phyloP scores from a whole-genome alignment of 495 filamentous ascomycete genomes.

The Wilcoxina mikolae region DNA sequence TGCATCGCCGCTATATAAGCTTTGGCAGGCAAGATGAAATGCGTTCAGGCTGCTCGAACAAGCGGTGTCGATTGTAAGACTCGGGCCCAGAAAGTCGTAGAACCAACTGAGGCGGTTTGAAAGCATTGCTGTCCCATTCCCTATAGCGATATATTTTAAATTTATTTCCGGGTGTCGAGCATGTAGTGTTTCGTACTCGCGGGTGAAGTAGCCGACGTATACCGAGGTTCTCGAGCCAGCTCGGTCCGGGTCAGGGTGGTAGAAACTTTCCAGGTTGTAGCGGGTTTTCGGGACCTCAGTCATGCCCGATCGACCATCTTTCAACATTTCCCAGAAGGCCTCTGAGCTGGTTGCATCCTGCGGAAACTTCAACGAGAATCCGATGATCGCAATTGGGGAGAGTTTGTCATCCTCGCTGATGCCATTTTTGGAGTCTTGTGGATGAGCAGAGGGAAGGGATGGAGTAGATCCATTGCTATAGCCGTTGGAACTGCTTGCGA shows the following conservation, averaged over 20 bases:
- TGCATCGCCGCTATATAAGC: neutral
- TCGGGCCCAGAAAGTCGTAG: constrained; percentile 10
- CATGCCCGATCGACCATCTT: constrained; percentile 19
- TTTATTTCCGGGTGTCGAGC: constrained; percentile 24
- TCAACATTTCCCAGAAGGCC: constrained; percentile 42
- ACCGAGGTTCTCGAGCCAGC: constrained; percentile 31
- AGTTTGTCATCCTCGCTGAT: neutral
- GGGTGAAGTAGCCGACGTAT: constrained; percentile 34
- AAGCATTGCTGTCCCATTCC: constrained; percentile 38
- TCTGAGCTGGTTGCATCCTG: constrained; percentile 40
- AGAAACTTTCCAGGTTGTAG: constrained; percentile 36
- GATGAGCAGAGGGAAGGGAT: neutral
- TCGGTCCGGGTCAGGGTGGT: constrained; percentile 29
- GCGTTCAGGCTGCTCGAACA: constrained; percentile 32
- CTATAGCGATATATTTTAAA: constrained; percentile 25
- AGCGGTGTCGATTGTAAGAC: constrained; percentile 14
- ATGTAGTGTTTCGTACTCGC: constrained; percentile 32
- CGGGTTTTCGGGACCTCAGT: constrained; percentile 27
- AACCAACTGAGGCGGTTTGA: constrained; percentile 35
- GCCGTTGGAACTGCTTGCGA: no score
- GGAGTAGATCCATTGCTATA: neutral
- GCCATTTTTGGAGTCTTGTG: neutral
- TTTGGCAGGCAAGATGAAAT: constrained; percentile 30
- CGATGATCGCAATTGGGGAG: constrained; percentile 43
- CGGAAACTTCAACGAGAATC: constrained; percentile 40